Base-by-base conservation (phyloP, 495 filamentous ascomycete species). In the Massariosphaeria phaeospora region DNA sequence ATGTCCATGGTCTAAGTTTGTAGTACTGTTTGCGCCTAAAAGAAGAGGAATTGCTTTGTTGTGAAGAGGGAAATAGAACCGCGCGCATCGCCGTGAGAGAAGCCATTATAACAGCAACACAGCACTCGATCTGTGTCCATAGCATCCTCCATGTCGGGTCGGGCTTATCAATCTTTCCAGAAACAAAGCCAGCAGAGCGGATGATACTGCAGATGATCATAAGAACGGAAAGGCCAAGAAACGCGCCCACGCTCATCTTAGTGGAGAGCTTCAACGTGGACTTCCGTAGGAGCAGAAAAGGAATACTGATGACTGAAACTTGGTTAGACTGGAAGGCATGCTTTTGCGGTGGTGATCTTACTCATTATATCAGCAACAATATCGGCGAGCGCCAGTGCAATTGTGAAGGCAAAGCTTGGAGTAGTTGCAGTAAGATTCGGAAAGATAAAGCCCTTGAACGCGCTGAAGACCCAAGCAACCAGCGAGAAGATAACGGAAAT, bases 141-240 rank as follows among this genome's bases (percentile, higher is more conserved):
- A 44, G 35, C 2, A 33, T 36, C 33, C 17, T 17, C 50, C 50
- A 53, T 15, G 50, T 15, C 3, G 10, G 13, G 39, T 53, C 50
- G 12, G 27, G 44, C 5, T 8, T 30, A 4, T 15, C 9, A n/a
- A n/a, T n/a, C n/a, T n/a, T n/a, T 10, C 13, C 38, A 12, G 9
- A 8, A 3, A 10, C 8, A 7, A 45, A 12, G 7, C 50, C 50
- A 2, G 25, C 24, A 3, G 24, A n/a, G 8, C 50, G 50, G 17
- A 53, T 53, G 13, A 53, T 18, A 29, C 13, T 13, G 39, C 50
- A 53, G 27, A 36, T 24, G 26, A 53, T 13, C 50, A 53, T 53
- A 39, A 53, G 45, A 29, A 45, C 20, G 6, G 50, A 53, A 17
- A 53, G 50, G 26, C 38, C 17, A 29, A 53, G 50, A 18, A 53